Evolutionary conservation across 441 rosid genomes (phyloP).

Genomic region (Bocquillonia castaneifolia): DNA sequence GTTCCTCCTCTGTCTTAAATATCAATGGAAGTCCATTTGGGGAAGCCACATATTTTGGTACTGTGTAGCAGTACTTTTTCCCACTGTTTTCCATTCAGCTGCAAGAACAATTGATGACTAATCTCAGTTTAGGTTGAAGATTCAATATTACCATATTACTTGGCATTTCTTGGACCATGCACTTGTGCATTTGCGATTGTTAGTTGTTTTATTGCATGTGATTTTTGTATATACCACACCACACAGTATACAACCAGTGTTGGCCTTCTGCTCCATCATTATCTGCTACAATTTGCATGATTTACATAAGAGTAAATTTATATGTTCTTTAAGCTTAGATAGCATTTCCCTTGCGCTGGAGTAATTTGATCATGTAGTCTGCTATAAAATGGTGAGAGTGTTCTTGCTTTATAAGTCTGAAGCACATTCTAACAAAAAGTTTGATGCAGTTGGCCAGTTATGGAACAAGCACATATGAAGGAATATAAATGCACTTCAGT

Average conservation of each 20-base stretch:
- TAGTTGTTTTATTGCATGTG: not conserved
- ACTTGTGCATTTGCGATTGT: not conserved
- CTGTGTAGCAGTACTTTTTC: not conserved
- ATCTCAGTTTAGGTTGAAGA: not conserved
- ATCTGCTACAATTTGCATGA: not conserved
- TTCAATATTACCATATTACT: not conserved
- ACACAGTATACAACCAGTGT: not conserved
- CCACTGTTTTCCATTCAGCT: not conserved
- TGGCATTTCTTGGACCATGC: not conserved
- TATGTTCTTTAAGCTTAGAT: not conserved
- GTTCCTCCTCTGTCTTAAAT: no score
- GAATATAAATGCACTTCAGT: not conserved
- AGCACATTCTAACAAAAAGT: not conserved
- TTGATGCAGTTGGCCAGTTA: not conserved
- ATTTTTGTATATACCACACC: not conserved
- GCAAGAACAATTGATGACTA: not conserved
- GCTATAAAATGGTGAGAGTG: not conserved
- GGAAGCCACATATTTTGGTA: not conserved
- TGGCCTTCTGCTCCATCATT: not conserved
- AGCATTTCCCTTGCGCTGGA: not conserved
- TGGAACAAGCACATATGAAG: not conserved
- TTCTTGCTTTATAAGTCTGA: not conserved
- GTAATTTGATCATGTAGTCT: not conserved
- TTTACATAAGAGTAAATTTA: not conserved
- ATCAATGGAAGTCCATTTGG: not conserved